These are phyloP conservation scores for Phoenix dactylifera DNA, from an alignment of 176 grass and related monocot species.

Conservation along the genomic window DNA sequence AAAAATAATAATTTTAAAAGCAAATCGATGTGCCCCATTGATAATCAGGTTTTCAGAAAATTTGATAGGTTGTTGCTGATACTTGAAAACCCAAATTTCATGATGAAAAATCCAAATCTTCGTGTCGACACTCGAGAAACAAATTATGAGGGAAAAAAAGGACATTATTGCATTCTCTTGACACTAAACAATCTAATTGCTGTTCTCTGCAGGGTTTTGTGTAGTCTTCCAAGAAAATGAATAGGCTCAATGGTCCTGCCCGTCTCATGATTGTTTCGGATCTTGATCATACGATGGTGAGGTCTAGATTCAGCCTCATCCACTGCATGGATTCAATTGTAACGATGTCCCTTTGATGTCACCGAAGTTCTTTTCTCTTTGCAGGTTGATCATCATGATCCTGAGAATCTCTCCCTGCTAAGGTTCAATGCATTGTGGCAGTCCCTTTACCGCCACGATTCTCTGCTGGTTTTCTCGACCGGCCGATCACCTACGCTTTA, in stretches of 20 bases:
- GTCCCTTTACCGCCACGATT: constrained; percentile 58
- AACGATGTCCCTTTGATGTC: no score
- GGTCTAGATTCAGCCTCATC: constrained; percentile 1
- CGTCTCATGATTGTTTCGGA: constrained; percentile 97
- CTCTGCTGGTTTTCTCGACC: constrained; percentile 71
- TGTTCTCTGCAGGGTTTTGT: no score
- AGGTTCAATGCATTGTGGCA: constrained; percentile 72
- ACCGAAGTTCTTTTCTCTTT: constrained; percentile 2
- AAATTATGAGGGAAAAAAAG: no score
- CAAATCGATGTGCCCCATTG: no score
- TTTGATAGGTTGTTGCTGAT: no score
- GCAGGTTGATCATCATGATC: constrained; percentile 73
- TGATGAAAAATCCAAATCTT: no score
- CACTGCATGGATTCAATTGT: neutral
- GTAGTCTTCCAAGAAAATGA: constrained; percentile 32
- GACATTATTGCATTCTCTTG: no score
- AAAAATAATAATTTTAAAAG: no score
- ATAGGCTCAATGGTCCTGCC: constrained; percentile 62
- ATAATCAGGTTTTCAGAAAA: no score
- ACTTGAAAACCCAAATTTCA: no score
- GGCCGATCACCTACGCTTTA: constrained; percentile 71
- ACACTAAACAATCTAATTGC: no score
- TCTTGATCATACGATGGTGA: constrained; percentile 93
- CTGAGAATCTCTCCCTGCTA: constrained; percentile 60
- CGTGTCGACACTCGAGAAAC: no score